phyloP scores from a whole-genome alignment of 306 rosid genomes.

The Leucaena leucocephala region DNA sequence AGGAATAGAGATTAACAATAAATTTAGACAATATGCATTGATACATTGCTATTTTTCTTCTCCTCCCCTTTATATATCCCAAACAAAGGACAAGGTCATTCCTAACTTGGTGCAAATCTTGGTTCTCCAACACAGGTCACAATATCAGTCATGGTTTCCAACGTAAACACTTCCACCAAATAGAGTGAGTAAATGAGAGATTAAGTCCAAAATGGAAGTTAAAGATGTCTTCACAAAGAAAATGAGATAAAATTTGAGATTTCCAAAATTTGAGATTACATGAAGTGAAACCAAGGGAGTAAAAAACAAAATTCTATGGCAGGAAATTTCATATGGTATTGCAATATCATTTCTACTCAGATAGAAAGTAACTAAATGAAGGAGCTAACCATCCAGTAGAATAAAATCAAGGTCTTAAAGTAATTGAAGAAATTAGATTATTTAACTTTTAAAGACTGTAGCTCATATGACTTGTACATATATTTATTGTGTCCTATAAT shows the following conservation, averaged over 20 bases:
- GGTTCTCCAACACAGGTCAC: not conserved
- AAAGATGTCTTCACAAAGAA: slow-evolving; percentile 8
- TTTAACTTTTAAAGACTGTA: not conserved
- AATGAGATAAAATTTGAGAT: not conserved
- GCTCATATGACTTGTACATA: not conserved
- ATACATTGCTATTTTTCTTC: not conserved
- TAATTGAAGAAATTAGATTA: not conserved
- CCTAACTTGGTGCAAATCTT: not conserved
- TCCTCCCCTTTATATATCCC: not conserved
- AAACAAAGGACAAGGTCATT: not conserved
- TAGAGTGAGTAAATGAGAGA: not conserved
- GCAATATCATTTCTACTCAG: not conserved
- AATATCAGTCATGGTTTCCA: not conserved
- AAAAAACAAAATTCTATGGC: slow-evolving; percentile 18
- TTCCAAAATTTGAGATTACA: slow-evolving; percentile 17
- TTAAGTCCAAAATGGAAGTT: not conserved
- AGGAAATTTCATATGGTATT: slow-evolving; percentile 20
- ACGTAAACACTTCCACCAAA: not conserved
- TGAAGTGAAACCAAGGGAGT: not conserved
- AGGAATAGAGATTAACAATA: not conserved
- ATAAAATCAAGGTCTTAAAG: not conserved
- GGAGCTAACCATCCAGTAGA: slow-evolving; percentile 15
- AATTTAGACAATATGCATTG: not conserved
- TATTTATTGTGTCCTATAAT: not conserved
- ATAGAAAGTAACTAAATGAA: slow-evolving; percentile 9